A percentile compares a stretch with the other conserved stretches of the same genome.
Conservation (phyloP, 2,329 filamentous ascomycete species). For the Xylaria sp. region DNA sequence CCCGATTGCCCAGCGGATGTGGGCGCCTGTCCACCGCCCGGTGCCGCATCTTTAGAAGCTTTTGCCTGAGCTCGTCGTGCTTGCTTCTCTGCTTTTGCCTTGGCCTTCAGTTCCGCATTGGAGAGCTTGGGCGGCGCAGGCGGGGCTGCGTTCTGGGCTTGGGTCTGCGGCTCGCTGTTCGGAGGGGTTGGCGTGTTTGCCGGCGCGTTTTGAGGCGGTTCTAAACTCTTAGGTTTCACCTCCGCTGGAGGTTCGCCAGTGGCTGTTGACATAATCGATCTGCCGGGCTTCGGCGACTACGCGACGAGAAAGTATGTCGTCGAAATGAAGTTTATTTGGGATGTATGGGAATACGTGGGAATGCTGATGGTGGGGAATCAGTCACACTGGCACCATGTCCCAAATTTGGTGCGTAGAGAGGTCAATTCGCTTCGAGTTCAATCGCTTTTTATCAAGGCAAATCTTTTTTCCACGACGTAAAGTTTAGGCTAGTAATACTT, state of each 20-base stretch:
- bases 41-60: slow-evolving; percentile 60
- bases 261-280: slow-evolving; percentile 38
- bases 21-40: slow-evolving; percentile 50
- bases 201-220: slow-evolving; percentile 33
- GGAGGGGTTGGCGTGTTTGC: slow-evolving; percentile 27
- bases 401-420: neutral
- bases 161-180: slow-evolving; percentile 40
- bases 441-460: neutral
- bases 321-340: slow-evolving; percentile 2
- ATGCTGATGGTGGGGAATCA: neutral
- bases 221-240: slow-evolving; percentile 34
- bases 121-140: slow-evolving; percentile 66
- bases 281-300: neutral
- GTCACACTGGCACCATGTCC: neutral
- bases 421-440: neutral
- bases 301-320: slow-evolving; percentile 5
- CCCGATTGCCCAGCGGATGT: slow-evolving; percentile 50
- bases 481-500: neutral
- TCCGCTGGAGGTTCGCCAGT: slow-evolving; percentile 36
- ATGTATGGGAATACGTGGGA: neutral
- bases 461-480: neutral
- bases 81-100: slow-evolving; percentile 90
- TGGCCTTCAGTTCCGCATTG: slow-evolving; percentile 85
- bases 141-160: slow-evolving; percentile 39
- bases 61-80: slow-evolving; percentile 81